Conservation (phyloP, 1,284 basidiomycete genomes). For the Ustilago nuda region DNA sequence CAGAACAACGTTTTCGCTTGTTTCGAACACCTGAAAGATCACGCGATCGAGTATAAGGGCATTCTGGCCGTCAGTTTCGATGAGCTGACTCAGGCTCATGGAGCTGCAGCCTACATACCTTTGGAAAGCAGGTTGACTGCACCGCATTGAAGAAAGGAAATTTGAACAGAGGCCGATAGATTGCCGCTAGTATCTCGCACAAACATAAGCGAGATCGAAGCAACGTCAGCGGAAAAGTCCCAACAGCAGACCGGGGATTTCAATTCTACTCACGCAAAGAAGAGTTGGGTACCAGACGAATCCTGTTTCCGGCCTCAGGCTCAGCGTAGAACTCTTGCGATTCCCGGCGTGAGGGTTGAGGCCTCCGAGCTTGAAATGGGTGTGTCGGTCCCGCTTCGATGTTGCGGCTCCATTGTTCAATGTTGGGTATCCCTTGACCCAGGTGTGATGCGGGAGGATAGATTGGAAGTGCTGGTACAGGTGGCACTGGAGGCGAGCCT, state of each 20-base stretch:
- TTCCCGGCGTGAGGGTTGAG: neutral
- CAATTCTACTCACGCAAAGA: slow-evolving; percentile 22
- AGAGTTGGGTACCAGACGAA: slow-evolving; percentile 21
- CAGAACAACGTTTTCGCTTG: slow-evolving; percentile 80
- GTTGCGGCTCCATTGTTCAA: neutral
- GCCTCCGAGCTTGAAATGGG: too few relatives aligned
- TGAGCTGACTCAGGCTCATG: neutral
- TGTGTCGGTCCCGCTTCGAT: neutral
- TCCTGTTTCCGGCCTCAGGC: slow-evolving; percentile 23
- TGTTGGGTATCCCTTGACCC: neutral
- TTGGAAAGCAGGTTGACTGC: slow-evolving; percentile 83
- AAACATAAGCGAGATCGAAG: neutral
- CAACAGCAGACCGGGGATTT: neutral
- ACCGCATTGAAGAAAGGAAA: slow-evolving; percentile 90
- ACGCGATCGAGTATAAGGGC: neutral
- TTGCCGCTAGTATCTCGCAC: slow-evolving; percentile 75
- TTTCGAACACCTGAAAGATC: slow-evolving; percentile 75
- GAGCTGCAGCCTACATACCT: slow-evolving; percentile 71
- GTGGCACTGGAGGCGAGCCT: neutral
- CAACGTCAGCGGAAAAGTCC: neutral
- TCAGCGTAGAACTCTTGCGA: slow-evolving; percentile 13
- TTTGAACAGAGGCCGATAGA: slow-evolving; percentile 82
- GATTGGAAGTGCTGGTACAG: neutral
- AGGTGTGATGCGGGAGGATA: neutral
- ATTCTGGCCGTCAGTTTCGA: neutral